Percentiles rank a stretch among this genome's conserved stretches.
These are phyloP conservation scores for Malus sylvestris DNA, from an alignment of 306 rosid species.

Conservation along the genomic window DNA sequence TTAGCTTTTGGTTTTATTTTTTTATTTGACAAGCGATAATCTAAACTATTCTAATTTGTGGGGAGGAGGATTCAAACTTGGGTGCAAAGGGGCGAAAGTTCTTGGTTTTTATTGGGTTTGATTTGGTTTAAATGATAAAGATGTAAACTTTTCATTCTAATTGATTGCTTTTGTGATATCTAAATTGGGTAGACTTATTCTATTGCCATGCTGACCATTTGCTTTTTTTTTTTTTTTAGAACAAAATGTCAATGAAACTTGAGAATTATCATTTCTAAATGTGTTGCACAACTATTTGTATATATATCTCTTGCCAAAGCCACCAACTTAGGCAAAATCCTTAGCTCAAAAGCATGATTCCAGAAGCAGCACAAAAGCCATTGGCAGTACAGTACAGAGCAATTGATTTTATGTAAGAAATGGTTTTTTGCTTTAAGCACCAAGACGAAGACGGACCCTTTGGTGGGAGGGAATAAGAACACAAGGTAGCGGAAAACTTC, in stretches of 20 bases:
- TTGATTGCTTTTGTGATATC: neutral
- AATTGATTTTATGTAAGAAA: neutral
- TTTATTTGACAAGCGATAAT: neutral
- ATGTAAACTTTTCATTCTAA: neutral
- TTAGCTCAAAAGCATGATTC: neutral
- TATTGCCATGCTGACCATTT: neutral
- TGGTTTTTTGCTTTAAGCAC: neutral
- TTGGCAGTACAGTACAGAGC: neutral
- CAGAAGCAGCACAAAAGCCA: neutral
- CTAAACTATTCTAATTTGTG: too few relatives aligned
- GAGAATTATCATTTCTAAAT: too few relatives aligned
- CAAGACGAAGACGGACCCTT: neutral
- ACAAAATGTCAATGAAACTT: too few relatives aligned
- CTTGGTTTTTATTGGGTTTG: too few relatives aligned
- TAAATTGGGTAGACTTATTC: neutral
- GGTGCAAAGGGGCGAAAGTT: too few relatives aligned
- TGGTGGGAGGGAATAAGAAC: neutral
- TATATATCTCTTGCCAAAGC: too few relatives aligned
- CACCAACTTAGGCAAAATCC: neutral
- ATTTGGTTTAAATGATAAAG: neutral
- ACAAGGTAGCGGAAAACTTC: neutral
- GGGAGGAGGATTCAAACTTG: too few relatives aligned
- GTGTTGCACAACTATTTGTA: too few relatives aligned
- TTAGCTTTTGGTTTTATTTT: neutral
- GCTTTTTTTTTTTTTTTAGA: neutral